Evolutionary conservation across 2,329 filamentous ascomycete species (phyloP), one percentile per base, ranked within the genome.

Genomic region (Pseudomassariella vexata): DNA sequence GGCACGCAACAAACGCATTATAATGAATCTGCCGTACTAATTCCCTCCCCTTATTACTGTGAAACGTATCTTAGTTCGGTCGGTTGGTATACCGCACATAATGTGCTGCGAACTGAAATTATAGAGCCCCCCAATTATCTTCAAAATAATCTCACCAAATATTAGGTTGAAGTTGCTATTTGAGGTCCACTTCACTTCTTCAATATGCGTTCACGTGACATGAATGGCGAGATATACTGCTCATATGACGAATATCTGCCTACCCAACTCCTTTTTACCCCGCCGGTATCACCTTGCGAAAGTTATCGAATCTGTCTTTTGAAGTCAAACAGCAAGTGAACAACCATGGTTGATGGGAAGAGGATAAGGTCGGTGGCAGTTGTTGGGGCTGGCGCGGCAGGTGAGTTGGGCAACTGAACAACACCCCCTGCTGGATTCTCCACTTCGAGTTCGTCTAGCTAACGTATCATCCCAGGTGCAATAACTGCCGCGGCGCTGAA

Each of bases 401-500:
- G 62, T 60, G 51, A 28, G 37, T 35, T 12, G 32, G 15, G 11
- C n/a, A n/a, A n/a, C n/a, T n/a, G n/a, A n/a, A n/a, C n/a, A n/a
- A n/a, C n/a, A n/a, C n/a, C n/a, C n/a, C n/a, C n/a, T 24, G 10
- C 24, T 20, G 12, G 6, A 21, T 6, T 24, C 11, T 19, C 7
- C 5, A 15, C 1, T 20, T 19, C 16, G 25, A 14, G 12, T 9
- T 11, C 3, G 10, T 16, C 11, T 6, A 25, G 20, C 7, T 37
- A 15, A 32, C 28, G 20, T 19, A 15, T 16, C 10, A 3, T 10
- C 6, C 30, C 25, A 70, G 68, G 68, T n/a, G 61, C 65, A 3
- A 49, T 65, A 2, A 62, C 68, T 0, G 66, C 65, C 1, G 64
- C 66, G 0, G 65, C 67, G 2, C 51, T 72, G 9, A 57, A 62